These are phyloP conservation scores for Aureobasidium melanogenum DNA, from an alignment of 2,329 filamentous ascomycete species.

Conservation along the genomic window DNA sequence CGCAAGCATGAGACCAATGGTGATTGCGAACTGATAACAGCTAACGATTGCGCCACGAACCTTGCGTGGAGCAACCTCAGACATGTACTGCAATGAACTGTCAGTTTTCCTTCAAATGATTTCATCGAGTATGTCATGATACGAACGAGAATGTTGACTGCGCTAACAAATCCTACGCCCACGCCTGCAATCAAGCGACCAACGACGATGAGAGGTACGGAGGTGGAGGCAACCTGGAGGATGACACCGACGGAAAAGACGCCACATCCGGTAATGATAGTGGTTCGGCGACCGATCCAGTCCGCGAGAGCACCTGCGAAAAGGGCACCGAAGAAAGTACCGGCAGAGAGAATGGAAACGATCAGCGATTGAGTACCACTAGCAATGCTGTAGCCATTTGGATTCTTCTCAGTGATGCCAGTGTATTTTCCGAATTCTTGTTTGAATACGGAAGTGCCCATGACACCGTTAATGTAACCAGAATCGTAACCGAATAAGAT, in stretches of 20 bases:
- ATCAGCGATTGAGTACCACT: conserved; percentile 46
- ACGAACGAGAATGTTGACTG: conserved; percentile 34
- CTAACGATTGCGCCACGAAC: conserved; percentile 71
- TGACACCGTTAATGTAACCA: conserved; percentile 45
- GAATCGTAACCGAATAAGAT: conserved; percentile 54
- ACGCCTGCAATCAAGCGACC: conserved; percentile 67
- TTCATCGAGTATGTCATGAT: no score
- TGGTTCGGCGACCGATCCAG: conserved; percentile 54
- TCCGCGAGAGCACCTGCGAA: conserved; percentile 51
- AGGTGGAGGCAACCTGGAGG: conserved; percentile 52
- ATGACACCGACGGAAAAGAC: conserved; percentile 51
- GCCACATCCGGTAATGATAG: conserved; percentile 51
- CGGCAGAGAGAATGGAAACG: conserved; percentile 66
- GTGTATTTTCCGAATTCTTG: conserved; percentile 21
- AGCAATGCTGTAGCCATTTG: conserved; percentile 20
- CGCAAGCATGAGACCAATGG: conserved; percentile 67
- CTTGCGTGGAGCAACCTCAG: conserved; percentile 46
- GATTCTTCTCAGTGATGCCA: conserved; percentile 12
- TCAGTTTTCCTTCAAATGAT: no score
- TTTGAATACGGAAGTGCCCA: conserved; percentile 43
- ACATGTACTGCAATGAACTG: no score
- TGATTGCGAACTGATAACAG: conserved; percentile 77
- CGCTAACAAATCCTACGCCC: conserved; percentile 57
- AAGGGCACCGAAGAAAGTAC: conserved; percentile 68
- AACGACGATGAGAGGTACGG: conserved; percentile 56